phyloP scores from a whole-genome alignment of 805 yeast genomes.

The Suhomyces kilbournensis region DNA sequence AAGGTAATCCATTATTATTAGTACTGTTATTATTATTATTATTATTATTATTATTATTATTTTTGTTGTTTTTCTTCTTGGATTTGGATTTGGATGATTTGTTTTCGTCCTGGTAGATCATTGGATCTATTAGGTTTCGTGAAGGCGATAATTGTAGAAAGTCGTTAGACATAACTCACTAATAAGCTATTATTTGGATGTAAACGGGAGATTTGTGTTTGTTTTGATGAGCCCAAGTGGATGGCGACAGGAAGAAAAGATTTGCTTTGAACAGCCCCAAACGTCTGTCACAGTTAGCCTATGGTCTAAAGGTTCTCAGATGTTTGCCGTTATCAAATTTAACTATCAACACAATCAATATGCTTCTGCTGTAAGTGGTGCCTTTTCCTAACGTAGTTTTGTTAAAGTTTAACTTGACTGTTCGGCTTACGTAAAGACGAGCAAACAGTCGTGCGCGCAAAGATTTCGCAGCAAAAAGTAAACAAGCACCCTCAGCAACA shows the following conservation, averaged over 20 bases:
- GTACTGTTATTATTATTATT: not conserved
- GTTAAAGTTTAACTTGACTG: not conserved
- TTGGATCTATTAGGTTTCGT: constrained; percentile 30
- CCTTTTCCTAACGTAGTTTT: not conserved
- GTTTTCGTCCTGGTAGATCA: constrained; percentile 20
- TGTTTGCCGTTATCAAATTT: not conserved
- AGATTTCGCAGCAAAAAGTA: not conserved
- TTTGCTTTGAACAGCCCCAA: constrained; percentile 1
- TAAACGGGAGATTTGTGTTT: not conserved
- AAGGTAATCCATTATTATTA: not conserved
- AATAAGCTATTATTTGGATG: not conserved
- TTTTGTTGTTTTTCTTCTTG: not conserved
- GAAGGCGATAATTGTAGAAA: constrained; percentile 37
- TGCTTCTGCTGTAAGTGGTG: not conserved
- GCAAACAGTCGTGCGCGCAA: not conserved
- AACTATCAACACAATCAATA: not conserved
- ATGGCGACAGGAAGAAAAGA: not conserved
- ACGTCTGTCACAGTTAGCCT: not conserved
- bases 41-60: not conserved
- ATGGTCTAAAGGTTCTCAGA: not conserved
- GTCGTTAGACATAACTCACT: constrained; percentile 23
- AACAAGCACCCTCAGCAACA: not conserved
- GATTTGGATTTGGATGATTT: not conserved
- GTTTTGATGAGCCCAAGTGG: not conserved
- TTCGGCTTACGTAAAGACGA: not conserved